phyloP scores from a whole-genome alignment of 805 yeast species.

The Cyberlindnera amylophila region DNA sequence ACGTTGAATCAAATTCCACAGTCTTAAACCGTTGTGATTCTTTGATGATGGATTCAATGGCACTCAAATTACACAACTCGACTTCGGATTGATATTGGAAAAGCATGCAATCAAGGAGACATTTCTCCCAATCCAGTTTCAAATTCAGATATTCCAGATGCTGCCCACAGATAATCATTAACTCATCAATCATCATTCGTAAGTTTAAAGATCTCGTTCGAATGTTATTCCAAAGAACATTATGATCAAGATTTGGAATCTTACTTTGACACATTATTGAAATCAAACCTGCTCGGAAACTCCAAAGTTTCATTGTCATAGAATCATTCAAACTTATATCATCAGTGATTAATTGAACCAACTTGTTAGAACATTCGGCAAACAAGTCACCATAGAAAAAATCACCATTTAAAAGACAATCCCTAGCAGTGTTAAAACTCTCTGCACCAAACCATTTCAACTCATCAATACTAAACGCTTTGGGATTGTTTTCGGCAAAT shows the following conservation, averaged over 20 bases:
- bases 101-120: slow-evolving; percentile 22
- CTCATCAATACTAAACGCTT: slow-evolving; percentile 30
- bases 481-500: slow-evolving; percentile 12
- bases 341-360: slow-evolving; percentile 25
- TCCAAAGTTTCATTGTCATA: slow-evolving; percentile 17
- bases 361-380: slow-evolving; percentile 19
- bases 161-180: slow-evolving; percentile 11
- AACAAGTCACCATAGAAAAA: slow-evolving; percentile 18
- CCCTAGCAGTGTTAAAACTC: slow-evolving; percentile 31
- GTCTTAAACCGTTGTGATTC: slow-evolving; percentile 14
- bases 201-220: slow-evolving; percentile 9
- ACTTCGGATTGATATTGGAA: slow-evolving; percentile 28
- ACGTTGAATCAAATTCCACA: slow-evolving; percentile 22
- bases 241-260: slow-evolving; percentile 4
- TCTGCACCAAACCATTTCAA: slow-evolving; percentile 39
- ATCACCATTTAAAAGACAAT: slow-evolving; percentile 21
- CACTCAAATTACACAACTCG: slow-evolving; percentile 21
- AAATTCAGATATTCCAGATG: slow-evolving; percentile 12
- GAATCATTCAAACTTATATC: slow-evolving; percentile 26
- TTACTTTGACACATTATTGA: slow-evolving; percentile 18
- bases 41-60: slow-evolving; percentile 22
- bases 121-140: slow-evolving; percentile 18
- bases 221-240: slow-evolving; percentile 12
- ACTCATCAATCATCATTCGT: slow-evolving; percentile 16
- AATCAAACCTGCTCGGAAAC: slow-evolving; percentile 15